Base-by-base conservation (phyloP, 495 filamentous ascomycete genomes). In the Neurospora pannonica region DNA sequence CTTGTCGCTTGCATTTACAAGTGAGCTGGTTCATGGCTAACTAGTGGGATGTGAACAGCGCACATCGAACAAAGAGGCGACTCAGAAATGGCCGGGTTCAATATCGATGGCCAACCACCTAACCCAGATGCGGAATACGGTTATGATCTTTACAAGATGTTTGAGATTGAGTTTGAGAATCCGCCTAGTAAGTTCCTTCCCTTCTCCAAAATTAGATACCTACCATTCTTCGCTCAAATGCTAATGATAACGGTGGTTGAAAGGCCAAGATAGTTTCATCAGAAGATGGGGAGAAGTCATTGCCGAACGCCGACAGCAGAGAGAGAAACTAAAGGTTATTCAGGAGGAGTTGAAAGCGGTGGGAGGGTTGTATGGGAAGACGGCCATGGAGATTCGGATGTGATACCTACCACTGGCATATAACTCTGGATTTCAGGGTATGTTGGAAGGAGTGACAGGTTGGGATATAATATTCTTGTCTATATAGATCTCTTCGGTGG, bases 91-190 rank as follows among this genome's bases (percentile, higher is more conserved):
- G 79, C 81, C 8, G 81, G 75, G 1, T 48, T 81, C 2, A 80
- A 81, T 43, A 81, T 81, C 11, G 76, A 79, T 39, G 81, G 81
- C 54, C 76, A 75, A 39, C 42, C 75, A 6, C 71, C 75, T 6
- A 75, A 81, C 36, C 71, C 75, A 9, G 79, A 82, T 28, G 40
- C 78, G 21, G 81, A 78, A 15, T 75, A 75, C 17, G 75, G 69
- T 1, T 82, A 78, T 72, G 79, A 80, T 21, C 67, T 80, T 15
- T 82, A 82, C 75, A 82, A 82, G 77, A 81, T 78, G 60, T 79
- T 82, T 70, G 81, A 82, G 73, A 81, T 82, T 75, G 81, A 82
- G 38, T 82, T 82, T 78, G 81, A 82, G 78, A 82, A 77, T 43
- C 78, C 76, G 70, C 79, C 80, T 8, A 82, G 80, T 80, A 74